These are phyloP conservation scores for Colletotrichum euphorbiae DNA, from an alignment of 2,329 filamentous ascomycete genomes.

Conservation along the genomic window DNA sequence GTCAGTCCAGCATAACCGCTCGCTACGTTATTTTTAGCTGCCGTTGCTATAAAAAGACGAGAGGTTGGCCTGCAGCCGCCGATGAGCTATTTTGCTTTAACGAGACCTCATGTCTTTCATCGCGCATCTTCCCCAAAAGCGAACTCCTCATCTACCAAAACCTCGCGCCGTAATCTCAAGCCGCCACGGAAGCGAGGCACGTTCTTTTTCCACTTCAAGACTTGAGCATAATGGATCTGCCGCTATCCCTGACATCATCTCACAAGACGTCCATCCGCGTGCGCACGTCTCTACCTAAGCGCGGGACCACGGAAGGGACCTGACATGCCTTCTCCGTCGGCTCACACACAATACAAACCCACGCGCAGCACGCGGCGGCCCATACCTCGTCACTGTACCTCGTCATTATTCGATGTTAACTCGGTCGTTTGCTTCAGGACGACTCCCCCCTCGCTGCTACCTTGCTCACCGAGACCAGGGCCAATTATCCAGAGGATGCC, in stretches of 20 bases:
- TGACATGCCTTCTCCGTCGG: not conserved
- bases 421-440: conserved; percentile 22
- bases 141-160: conserved; percentile 28
- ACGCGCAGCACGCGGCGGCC: not conserved
- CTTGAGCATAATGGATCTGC: not conserved
- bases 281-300: conserved; percentile 8
- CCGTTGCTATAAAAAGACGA: conserved; percentile 52
- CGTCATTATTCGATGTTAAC: not conserved
- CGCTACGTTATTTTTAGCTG: conserved; percentile 49
- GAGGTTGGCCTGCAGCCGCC: conserved; percentile 52
- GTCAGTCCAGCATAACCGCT: conserved; percentile 24
- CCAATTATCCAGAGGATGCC: conserved; percentile 18
- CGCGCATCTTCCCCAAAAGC: not conserved
- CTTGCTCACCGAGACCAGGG: not conserved
- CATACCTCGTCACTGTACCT: not conserved
- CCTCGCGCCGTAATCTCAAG: conserved; percentile 1
- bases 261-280: not conserved
- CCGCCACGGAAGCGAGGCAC: not conserved
- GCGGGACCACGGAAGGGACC: conserved; percentile 5
- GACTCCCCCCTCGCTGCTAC: conserved; percentile 4
- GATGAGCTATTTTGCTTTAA: conserved; percentile 49
- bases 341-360: not conserved
- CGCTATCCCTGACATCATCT: conserved; percentile 23
- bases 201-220: not conserved
- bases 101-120: conserved; percentile 46